These are phyloP conservation scores for Nicotiana otophora DNA, from an alignment of 257 asterid species.

Conservation along the genomic window DNA sequence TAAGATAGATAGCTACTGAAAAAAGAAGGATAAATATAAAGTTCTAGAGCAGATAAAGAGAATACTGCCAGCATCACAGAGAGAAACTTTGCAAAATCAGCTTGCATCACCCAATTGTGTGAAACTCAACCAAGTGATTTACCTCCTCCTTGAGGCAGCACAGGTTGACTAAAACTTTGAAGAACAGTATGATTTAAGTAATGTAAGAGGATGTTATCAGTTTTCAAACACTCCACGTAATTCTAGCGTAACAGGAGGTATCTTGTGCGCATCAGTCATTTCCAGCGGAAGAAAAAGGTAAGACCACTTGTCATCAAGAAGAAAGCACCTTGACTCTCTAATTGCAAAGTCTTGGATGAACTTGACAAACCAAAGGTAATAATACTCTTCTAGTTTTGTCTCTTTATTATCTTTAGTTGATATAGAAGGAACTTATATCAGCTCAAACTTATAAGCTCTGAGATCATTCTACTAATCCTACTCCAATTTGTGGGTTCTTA, in stretches of 20 bases:
- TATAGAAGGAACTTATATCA: background rate
- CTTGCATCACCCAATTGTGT: background rate
- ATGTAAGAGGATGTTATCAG: background rate
- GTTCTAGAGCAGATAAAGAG: background rate
- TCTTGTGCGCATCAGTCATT: background rate
- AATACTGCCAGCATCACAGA: background rate
- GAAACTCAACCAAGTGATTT: background rate
- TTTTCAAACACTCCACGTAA: background rate
- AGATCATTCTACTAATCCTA: background rate
- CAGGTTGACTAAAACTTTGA: constrained; percentile 6
- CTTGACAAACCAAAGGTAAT: background rate
- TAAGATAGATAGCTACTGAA: background rate
- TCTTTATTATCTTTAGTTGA: background rate
- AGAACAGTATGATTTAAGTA: background rate
- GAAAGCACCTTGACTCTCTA: background rate
- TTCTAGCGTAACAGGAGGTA: background rate
- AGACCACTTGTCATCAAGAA: background rate
- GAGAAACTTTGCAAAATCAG: background rate
- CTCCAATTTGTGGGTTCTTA: background rate
- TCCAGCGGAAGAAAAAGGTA: background rate
- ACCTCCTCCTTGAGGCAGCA: background rate
- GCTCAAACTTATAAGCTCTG: background rate
- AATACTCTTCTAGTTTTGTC: background rate
- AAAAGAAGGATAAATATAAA: background rate
- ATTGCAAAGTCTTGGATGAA: background rate